These are phyloP conservation scores for Diplodia mutila DNA, from an alignment of 2,329 filamentous ascomycete species.

Conservation along the genomic window DNA sequence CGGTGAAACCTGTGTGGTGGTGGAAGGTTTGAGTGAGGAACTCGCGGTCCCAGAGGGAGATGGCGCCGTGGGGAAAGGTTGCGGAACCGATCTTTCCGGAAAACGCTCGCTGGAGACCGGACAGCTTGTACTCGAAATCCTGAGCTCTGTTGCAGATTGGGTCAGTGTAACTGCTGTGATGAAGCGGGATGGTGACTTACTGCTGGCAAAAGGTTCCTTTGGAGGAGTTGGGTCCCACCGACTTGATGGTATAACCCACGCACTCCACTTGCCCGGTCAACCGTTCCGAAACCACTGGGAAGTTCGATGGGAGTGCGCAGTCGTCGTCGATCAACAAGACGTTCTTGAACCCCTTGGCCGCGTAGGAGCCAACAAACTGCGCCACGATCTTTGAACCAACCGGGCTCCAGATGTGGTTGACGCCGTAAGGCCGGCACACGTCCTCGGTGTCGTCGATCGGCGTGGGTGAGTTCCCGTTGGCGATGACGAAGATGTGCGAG, in stretches of 20 bases:
- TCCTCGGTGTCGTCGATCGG: slow-evolving; percentile 55
- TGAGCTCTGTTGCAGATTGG: slow-evolving; percentile 41
- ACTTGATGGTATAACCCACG: slow-evolving; percentile 56
- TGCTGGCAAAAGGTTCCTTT: slow-evolving; percentile 46
- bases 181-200: background rate
- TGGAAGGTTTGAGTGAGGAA: slow-evolving; percentile 52
- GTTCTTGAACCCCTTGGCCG: slow-evolving; percentile 50
- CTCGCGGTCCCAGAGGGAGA: slow-evolving; percentile 54
- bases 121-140: slow-evolving; percentile 58
- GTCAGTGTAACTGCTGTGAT: background rate
- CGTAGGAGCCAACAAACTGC: slow-evolving; percentile 54
- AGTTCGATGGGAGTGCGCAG: slow-evolving; percentile 52
- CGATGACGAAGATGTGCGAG: slow-evolving; percentile 53
- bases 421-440: slow-evolving; percentile 49
- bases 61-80: slow-evolving; percentile 57
- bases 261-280: slow-evolving; percentile 40
- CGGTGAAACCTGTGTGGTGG: slow-evolving; percentile 54
- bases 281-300: slow-evolving; percentile 42
- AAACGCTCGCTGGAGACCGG: slow-evolving; percentile 24
- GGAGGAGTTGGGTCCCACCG: slow-evolving; percentile 38
- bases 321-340: slow-evolving; percentile 57
- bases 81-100: slow-evolving; percentile 50
- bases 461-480: slow-evolving; percentile 53
- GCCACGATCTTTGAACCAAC: slow-evolving; percentile 56
- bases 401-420: slow-evolving; percentile 55